phyloP scores from a whole-genome alignment of 148 eudicot species.

The Oxyria digyna region DNA sequence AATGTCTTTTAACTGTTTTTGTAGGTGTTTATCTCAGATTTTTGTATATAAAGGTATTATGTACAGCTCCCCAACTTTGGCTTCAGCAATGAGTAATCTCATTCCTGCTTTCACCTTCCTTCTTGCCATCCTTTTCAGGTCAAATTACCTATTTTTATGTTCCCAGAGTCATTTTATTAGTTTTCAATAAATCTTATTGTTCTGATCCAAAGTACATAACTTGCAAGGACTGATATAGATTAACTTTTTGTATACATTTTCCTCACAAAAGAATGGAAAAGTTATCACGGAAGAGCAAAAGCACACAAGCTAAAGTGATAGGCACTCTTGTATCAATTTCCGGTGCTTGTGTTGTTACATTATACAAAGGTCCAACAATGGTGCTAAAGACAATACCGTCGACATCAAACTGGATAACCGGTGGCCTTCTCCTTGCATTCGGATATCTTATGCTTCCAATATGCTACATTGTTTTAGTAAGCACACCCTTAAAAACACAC shows the following conservation, averaged over 20 bases:
- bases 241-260: not conserved
- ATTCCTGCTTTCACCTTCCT: slow-evolving; percentile 3
- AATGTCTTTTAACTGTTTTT: not conserved
- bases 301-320: not conserved
- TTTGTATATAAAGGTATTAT: not conserved
- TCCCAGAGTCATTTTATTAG: no score
- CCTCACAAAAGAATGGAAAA: slow-evolving; percentile 3
- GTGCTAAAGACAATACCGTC: slow-evolving; percentile 8
- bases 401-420: slow-evolving; percentile 36
- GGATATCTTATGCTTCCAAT: slow-evolving; percentile 56
- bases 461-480: slow-evolving; percentile 80
- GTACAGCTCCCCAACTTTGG: slow-evolving; percentile 3
- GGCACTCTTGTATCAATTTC: not conserved
- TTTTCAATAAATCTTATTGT: no score
- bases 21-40: not conserved
- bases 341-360: slow-evolving; percentile 1
- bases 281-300: not conserved
- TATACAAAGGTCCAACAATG: not conserved
- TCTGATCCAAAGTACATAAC: not conserved
- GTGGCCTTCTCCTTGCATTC: slow-evolving; percentile 46
- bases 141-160: no score
- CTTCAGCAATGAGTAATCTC: not conserved
- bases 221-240: not conserved
- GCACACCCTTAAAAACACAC: not conserved
- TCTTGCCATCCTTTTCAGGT: not conserved